phyloP scores from a whole-genome alignment of 1,284 basidiomycete genomes.

The Ganoderma boninense region DNA sequence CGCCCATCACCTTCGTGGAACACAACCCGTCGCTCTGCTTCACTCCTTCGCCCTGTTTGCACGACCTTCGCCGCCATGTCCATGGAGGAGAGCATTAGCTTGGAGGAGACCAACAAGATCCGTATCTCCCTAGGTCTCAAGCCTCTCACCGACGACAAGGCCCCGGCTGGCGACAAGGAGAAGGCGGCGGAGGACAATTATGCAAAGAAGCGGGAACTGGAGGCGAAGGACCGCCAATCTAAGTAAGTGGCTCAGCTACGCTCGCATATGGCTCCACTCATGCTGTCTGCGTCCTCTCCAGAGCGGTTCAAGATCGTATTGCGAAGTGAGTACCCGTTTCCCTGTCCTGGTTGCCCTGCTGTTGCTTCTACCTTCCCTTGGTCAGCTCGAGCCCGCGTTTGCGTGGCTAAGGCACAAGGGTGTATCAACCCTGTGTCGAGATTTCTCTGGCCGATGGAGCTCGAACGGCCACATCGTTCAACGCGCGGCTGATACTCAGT shows the following conservation, averaged over 20 bases:
- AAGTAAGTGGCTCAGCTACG: slow-evolving; percentile 58
- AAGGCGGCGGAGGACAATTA: slow-evolving; percentile 89
- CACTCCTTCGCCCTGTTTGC: background rate
- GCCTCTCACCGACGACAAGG: slow-evolving; percentile 85
- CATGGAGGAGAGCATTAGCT: slow-evolving; percentile 89
- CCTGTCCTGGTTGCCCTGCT: slow-evolving; percentile 37
- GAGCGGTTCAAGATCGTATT: slow-evolving; percentile 81
- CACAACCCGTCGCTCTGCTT: slow-evolving; percentile 2
- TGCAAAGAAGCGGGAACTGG: slow-evolving; percentile 72
- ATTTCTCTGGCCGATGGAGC: background rate
- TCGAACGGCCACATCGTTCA: background rate
- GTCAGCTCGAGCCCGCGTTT: slow-evolving; percentile 36
- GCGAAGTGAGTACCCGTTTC: slow-evolving; percentile 79
- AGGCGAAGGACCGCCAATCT: slow-evolving; percentile 77
- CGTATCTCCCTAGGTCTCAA: slow-evolving; percentile 95
- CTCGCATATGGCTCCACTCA: background rate
- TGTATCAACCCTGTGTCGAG: background rate
- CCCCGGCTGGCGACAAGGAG: slow-evolving; percentile 73
- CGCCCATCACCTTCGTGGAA: slow-evolving; percentile 6
- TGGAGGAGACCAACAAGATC: slow-evolving; percentile 99
- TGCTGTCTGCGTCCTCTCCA: slow-evolving; percentile 44
- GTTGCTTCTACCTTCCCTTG: slow-evolving; percentile 61
- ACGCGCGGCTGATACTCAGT: background rate
- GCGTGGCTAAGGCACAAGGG: background rate
- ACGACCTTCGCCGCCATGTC: slow-evolving; percentile 52